Base-by-base conservation (phyloP, 495 filamentous ascomycete genomes). In the Endocarpon pusillum region DNA sequence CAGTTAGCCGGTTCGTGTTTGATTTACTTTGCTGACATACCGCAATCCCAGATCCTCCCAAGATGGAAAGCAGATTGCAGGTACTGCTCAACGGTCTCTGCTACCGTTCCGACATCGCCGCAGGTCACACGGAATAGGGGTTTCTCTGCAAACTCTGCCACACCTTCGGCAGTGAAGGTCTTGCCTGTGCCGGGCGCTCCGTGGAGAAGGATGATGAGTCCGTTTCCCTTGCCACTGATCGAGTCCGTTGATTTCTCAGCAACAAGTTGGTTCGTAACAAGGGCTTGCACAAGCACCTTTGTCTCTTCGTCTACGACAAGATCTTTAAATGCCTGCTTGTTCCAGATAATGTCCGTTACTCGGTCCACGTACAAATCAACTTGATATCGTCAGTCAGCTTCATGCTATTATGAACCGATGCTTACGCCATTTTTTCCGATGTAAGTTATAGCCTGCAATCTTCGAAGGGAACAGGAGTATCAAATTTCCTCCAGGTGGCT, bases 171-270 rank as follows among this genome's bases (percentile, higher is more conserved):
- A 0, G 71, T 75, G 3, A 68, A 42, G 3, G 71, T 73, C 44
- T 77, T 75, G 8, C 70, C 69, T 3, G 64, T 59, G 0, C 71
- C 73, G 0, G 73, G 69, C 0, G 49, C 54, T 3, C 73, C 73
- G 19, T 66, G 64, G 0, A 78, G 58, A 2, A 78, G 54, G 17
- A 65, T 60, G 28, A 73, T 66, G n/a, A 75, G 57, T 6, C 71
- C 71, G 34, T 63, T 65, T 22, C 73, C 73, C 46, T 73, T 73
- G 39, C 64, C 62, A 24, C 48, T 40, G 27, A 65, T 58, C 22
- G 67, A 42, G 40, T 70, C 64, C 42, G 12, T 14, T 31, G 12
- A 5, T 17, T 31, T 31, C 12, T 14, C 28, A 16, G 33, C 34
- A 3, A 25, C 39, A 33, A 21, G 15, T 27, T 34, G 32, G 16